Conservation (phyloP, 108 stramenopile species). For the Phaeodactylum tricornutum region DNA sequence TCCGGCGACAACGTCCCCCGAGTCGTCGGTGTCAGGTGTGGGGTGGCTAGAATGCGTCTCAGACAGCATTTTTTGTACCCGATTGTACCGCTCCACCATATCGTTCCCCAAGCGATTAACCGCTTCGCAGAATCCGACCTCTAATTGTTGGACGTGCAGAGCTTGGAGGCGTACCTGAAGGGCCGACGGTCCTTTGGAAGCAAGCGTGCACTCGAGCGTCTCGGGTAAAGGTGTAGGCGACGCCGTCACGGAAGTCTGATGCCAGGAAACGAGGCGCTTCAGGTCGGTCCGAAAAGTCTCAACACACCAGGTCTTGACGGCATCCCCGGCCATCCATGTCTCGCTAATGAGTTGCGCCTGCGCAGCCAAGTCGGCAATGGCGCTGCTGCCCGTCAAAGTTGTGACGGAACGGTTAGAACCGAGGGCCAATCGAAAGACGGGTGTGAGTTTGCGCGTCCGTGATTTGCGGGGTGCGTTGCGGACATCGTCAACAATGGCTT, state of each 20-base stretch:
- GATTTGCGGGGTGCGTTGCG: neutral
- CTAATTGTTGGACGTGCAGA: neutral
- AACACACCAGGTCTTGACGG: neutral
- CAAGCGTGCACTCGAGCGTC: neutral
- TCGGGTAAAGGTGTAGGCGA: too few relatives aligned
- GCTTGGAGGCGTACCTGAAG: neutral
- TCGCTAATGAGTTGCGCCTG: neutral
- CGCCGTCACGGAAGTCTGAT: neutral
- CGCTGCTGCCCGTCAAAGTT: neutral
- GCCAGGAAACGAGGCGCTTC: neutral
- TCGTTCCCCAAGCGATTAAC: slow-evolving; percentile 1
- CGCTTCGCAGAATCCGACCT: neutral
- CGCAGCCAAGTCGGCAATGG: neutral
- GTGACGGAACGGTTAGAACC: too few relatives aligned
- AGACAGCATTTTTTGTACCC: too few relatives aligned
- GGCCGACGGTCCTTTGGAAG: neutral
- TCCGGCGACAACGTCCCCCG: too few relatives aligned
- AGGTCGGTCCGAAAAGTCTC: neutral
- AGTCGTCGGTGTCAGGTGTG: too few relatives aligned
- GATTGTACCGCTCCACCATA: slow-evolving; percentile 2
- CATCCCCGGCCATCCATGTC: neutral
- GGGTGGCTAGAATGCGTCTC: too few relatives aligned
- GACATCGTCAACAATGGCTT: slow-evolving; percentile 1
- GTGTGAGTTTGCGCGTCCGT: neutral
- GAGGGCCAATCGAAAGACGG: too few relatives aligned